These are phyloP conservation scores for Capronia epimyces DNA, from an alignment of 2,329 filamentous ascomycete genomes.

Conservation along the genomic window DNA sequence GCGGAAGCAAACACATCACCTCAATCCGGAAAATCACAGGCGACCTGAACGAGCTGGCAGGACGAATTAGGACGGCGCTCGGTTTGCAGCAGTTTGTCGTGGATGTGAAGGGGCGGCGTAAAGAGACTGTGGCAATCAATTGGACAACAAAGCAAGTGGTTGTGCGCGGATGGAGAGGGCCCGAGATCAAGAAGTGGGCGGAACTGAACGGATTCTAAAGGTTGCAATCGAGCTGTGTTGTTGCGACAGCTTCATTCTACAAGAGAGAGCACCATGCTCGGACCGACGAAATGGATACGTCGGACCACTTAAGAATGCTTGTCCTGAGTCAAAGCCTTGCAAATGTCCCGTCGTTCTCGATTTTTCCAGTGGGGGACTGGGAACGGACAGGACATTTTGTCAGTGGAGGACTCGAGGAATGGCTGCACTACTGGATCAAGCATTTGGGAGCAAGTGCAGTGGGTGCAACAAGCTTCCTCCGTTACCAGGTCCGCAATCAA, in stretches of 20 bases:
- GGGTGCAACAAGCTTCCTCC: background rate
- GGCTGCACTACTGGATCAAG: no score
- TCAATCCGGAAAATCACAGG: slow-evolving; percentile 75
- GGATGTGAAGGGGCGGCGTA: slow-evolving; percentile 31
- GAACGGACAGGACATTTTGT: no score
- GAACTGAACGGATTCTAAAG: slow-evolving; percentile 31
- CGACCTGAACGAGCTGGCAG: slow-evolving; percentile 57
- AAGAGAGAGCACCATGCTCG: no score
- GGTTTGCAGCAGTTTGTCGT: slow-evolving; percentile 47
- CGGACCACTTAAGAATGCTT: no score
- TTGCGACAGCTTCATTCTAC: background rate
- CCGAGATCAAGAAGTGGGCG: slow-evolving; percentile 29
- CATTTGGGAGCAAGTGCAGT: background rate
- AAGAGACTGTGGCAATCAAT: slow-evolving; percentile 47
- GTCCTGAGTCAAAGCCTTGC: no score
- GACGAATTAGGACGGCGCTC: slow-evolving; percentile 58
- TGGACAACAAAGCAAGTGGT: slow-evolving; percentile 65
- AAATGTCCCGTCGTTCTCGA: no score
- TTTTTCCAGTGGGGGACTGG: no score
- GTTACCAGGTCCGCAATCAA: background rate
- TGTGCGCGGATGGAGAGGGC: slow-evolving; percentile 56
- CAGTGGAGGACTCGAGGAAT: no score
- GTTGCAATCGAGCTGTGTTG: background rate
- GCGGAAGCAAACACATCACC: slow-evolving; percentile 70
- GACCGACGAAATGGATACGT: no score